Percentiles rank a stretch among this genome's conserved stretches.
phyloP scores from a whole-genome alignment of 1,284 basidiomycete genomes.

The Fistulina hepatica region DNA sequence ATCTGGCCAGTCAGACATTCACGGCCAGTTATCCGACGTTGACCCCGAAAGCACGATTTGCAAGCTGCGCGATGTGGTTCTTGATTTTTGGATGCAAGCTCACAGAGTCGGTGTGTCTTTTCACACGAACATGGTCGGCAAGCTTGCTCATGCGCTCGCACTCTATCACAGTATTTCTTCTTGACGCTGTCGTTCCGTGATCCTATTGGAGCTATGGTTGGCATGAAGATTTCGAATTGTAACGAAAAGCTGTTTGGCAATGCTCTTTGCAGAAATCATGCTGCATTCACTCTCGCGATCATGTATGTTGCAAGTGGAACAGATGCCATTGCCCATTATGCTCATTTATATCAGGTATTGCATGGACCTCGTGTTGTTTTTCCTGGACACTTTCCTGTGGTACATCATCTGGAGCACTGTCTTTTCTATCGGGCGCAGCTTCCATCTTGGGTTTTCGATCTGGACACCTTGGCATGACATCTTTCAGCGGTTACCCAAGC shows the following conservation, averaged over 20 bases:
- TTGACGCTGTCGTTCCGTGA: slow-evolving; percentile 86
- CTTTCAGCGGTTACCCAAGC: slow-evolving; percentile 84
- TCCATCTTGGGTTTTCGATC: slow-evolving; percentile 82
- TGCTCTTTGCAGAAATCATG: slow-evolving; percentile 77
- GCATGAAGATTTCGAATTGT: slow-evolving; percentile 87
- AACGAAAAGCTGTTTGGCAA: slow-evolving; percentile 75
- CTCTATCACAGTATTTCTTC: slow-evolving; percentile 97
- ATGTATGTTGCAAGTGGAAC: too few relatives aligned
- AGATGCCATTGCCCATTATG: too few relatives aligned
- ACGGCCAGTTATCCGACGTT: slow-evolving; percentile 85
- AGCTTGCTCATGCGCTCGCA: too few relatives aligned
- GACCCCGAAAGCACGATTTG: slow-evolving; percentile 46
- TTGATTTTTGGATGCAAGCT: slow-evolving; percentile 93
- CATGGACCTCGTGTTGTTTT: slow-evolving; percentile 92
- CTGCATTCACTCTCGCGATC: slow-evolving; percentile 84
- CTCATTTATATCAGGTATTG: too few relatives aligned
- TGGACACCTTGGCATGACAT: slow-evolving; percentile 98
- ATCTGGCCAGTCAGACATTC: slow-evolving; percentile 84
- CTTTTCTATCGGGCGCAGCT: slow-evolving; percentile 84
- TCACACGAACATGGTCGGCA: too few relatives aligned
- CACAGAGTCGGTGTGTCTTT: too few relatives aligned
- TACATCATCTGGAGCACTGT: slow-evolving; percentile 97
- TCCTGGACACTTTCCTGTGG: slow-evolving; percentile 97
- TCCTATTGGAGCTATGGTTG: slow-evolving; percentile 83
- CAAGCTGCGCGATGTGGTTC: slow-evolving; percentile 74